phyloP scores from a whole-genome alignment of 2,329 filamentous ascomycete genomes.

The Fusarium sp. region DNA sequence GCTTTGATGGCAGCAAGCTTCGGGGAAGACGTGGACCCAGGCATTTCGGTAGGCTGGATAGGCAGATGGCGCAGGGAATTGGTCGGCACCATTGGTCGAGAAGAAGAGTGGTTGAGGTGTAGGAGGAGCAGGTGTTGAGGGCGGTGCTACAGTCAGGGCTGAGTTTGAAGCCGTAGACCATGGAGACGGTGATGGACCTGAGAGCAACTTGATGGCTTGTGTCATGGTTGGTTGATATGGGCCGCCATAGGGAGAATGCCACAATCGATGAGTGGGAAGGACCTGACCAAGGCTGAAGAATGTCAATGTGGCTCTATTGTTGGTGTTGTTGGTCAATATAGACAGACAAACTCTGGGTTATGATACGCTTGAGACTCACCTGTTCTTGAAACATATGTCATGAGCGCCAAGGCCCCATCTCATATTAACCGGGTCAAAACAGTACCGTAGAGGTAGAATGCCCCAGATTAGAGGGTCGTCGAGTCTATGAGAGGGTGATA shows the following conservation, averaged over 20 bases:
- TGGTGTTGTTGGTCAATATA: background rate
- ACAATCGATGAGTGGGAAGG: slow-evolving; percentile 84
- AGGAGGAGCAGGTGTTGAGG: slow-evolving; percentile 23
- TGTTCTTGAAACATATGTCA: slow-evolving; percentile 93
- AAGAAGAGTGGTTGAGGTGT: slow-evolving; percentile 58
- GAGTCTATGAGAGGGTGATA: slow-evolving; percentile 65
- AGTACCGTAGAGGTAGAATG: slow-evolving; percentile 79
- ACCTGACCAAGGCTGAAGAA: slow-evolving; percentile 95
- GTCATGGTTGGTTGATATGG: slow-evolving; percentile 90
- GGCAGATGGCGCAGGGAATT: slow-evolving; percentile 76
- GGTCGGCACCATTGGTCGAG: slow-evolving; percentile 74
- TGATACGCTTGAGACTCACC: slow-evolving; percentile 60
- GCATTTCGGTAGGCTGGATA: slow-evolving; percentile 75
- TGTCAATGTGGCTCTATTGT: slow-evolving; percentile 69
- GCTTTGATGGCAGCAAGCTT: slow-evolving; percentile 93
- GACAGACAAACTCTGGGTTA: background rate
- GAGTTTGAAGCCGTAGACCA: slow-evolving; percentile 38
- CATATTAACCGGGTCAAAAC: slow-evolving; percentile 77
- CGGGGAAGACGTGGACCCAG: slow-evolving; percentile 97
- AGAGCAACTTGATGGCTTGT: slow-evolving; percentile 86
- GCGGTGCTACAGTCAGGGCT: slow-evolving; percentile 2
- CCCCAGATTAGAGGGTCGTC: slow-evolving; percentile 98
- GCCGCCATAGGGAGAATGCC: slow-evolving; percentile 83
- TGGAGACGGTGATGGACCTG: slow-evolving; percentile 54
- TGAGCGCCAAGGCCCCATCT: slow-evolving; percentile 93